These are phyloP conservation scores for Hericium coralloides DNA, from an alignment of 768 basidiomycete genomes.

Conservation along the genomic window DNA sequence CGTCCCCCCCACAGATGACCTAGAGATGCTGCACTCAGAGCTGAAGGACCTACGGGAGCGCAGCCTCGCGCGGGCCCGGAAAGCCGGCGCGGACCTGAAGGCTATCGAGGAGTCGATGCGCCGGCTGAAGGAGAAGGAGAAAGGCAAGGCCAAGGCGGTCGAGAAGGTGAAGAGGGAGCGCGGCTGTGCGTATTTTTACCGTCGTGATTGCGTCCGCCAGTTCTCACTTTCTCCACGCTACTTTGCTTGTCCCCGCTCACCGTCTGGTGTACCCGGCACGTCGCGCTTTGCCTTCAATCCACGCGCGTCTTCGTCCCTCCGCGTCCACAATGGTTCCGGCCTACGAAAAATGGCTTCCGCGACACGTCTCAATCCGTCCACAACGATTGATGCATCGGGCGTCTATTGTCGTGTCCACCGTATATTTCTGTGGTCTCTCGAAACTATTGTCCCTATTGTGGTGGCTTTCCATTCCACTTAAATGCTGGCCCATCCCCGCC, in stretches of 20 bases:
- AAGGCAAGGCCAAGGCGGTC: conserved; percentile 59
- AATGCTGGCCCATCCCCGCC: too few relatives aligned
- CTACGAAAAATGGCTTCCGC: background rate
- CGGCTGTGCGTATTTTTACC: conserved; percentile 51
- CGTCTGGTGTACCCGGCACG: background rate
- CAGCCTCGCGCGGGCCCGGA: conserved; percentile 56
- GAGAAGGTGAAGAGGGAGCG: conserved; percentile 69
- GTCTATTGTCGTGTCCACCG: background rate
- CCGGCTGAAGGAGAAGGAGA: conserved; percentile 66
- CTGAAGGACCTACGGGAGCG: conserved; percentile 44
- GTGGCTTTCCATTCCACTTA: too few relatives aligned
- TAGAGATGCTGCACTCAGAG: conserved; percentile 56
- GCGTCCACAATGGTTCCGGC: background rate
- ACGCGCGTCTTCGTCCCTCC: background rate
- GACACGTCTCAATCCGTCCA: background rate
- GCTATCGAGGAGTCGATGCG: conserved; percentile 71
- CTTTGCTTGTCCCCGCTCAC: background rate
- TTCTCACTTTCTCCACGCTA: background rate
- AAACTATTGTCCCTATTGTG: too few relatives aligned
- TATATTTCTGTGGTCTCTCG: background rate
- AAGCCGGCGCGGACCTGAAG: conserved; percentile 68
- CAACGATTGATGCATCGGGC: background rate
- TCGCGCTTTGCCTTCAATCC: background rate
- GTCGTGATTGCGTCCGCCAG: background rate
- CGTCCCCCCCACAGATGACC: conserved; percentile 66